Percentiles rank a stretch among this genome's conserved stretches.
These are phyloP conservation scores for Trichophaea hybrida DNA, from an alignment of 2,329 filamentous ascomycete species.

Conservation along the genomic window DNA sequence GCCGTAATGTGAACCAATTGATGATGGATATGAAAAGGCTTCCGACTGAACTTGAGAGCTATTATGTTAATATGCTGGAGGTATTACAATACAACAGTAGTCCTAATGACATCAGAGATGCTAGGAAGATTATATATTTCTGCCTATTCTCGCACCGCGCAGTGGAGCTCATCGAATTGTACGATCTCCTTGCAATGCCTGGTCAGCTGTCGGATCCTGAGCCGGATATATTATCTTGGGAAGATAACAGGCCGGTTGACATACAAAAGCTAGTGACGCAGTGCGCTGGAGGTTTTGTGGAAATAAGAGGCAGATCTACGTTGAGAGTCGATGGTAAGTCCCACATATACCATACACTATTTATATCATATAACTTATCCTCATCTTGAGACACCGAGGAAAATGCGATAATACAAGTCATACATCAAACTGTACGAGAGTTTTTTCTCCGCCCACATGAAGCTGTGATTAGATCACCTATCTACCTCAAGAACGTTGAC, in stretches of 20 bases:
- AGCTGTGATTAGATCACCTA: not conserved
- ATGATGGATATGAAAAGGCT: not conserved
- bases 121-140: not conserved
- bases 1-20: not conserved
- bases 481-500: not conserved
- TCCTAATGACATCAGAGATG: not conserved
- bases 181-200: not conserved
- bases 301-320: not conserved
- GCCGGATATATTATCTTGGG: not conserved
- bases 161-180: not conserved
- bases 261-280: not conserved
- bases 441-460: not conserved
- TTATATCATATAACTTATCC: not conserved
- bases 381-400: not conserved
- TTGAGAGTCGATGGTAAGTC: not conserved
- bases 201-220: not conserved
- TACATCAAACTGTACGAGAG: not conserved
- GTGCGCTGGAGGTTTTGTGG: not conserved
- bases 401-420: not conserved
- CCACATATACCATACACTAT: not conserved
- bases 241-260: not conserved
- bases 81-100: not conserved
- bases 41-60: not conserved
- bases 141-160: not conserved
- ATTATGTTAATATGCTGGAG: not conserved